phyloP scores from a whole-genome alignment of 2,329 filamentous ascomycete genomes.

The Nemania sp. region DNA sequence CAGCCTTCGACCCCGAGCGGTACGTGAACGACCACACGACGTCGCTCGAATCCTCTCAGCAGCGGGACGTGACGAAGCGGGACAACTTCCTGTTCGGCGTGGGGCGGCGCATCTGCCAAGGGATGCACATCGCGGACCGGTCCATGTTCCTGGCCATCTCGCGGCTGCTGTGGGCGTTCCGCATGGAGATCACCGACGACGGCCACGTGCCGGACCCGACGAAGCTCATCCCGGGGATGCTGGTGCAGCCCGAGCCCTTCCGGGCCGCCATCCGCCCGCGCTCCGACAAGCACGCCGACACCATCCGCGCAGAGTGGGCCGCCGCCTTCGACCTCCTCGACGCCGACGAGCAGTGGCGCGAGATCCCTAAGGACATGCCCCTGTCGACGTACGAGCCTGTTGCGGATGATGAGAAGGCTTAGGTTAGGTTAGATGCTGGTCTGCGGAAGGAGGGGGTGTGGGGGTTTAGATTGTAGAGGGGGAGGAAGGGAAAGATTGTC shows the following conservation, averaged over 20 bases:
- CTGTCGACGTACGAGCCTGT: slow-evolving; percentile 28
- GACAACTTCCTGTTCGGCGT: slow-evolving; percentile 40
- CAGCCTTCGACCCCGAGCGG: slow-evolving; percentile 46
- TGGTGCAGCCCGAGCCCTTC: slow-evolving; percentile 30
- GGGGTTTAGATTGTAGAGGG: too few relatives aligned
- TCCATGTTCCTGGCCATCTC: slow-evolving; percentile 45
- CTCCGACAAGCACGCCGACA: slow-evolving; percentile 21
- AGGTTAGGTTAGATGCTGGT: too few relatives aligned
- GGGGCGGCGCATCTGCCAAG: slow-evolving; percentile 55
- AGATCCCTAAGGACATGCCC: slow-evolving; percentile 29
- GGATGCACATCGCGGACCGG: slow-evolving; percentile 38
- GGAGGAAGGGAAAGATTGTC: too few relatives aligned
- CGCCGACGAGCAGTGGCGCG: slow-evolving; percentile 25
- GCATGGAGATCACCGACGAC: slow-evolving; percentile 18
- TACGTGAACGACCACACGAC: slow-evolving; percentile 35
- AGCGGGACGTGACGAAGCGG: slow-evolving; percentile 38
- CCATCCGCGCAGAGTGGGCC: slow-evolving; percentile 25
- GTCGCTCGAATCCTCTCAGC: slow-evolving; percentile 39
- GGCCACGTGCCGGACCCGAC: slow-evolving; percentile 3
- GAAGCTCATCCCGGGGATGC: slow-evolving; percentile 28
- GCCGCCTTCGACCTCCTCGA: slow-evolving; percentile 24
- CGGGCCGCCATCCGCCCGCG: slow-evolving; percentile 24
- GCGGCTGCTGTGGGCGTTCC: slow-evolving; percentile 53
- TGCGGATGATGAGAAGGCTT: slow-evolving; percentile 15
- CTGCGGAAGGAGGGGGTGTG: too few relatives aligned